phyloP scores from a whole-genome alignment of 1,139 yeast species.

The Arxiozyma telluris region DNA sequence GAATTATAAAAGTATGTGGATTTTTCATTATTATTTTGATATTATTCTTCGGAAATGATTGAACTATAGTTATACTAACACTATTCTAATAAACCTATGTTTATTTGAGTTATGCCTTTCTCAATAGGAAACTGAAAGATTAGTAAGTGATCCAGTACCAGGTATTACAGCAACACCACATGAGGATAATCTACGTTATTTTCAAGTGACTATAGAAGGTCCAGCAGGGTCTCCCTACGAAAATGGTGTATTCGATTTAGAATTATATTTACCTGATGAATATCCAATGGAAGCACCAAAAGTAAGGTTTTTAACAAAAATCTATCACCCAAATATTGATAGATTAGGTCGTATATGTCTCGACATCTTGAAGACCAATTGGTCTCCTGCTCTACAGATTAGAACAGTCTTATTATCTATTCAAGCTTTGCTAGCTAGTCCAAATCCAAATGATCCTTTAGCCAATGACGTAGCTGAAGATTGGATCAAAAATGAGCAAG shows the following conservation, averaged over 20 bases:
- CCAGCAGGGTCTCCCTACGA: constrained; percentile 57
- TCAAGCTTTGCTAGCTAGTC: constrained; percentile 90
- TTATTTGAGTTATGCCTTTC: not conserved
- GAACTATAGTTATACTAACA: not conserved
- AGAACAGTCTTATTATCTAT: constrained; percentile 87
- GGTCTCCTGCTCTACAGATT: constrained; percentile 98
- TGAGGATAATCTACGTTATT: constrained; percentile 86
- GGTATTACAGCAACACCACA: constrained; percentile 91
- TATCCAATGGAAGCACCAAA: constrained; percentile 83
- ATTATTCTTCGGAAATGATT: no score
- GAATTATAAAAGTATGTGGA: constrained; percentile 62
- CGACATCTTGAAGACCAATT: constrained; percentile 82
- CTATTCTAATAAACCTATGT: not conserved
- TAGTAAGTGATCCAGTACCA: constrained; percentile 91
- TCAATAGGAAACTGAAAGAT: constrained; percentile 72
- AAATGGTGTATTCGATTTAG: constrained; percentile 55
- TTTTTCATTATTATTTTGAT: not conserved
- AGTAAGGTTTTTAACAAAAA: constrained; percentile 83
- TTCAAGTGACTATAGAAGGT: constrained; percentile 83
- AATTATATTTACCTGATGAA: constrained; percentile 43
- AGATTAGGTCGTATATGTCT: constrained; percentile 90
- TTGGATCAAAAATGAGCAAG: constrained; percentile 80
- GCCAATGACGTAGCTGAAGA: constrained; percentile 97
- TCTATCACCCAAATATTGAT: constrained; percentile 95
- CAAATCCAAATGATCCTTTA: constrained; percentile 96